phyloP scores from a whole-genome alignment of 2,329 filamentous ascomycete species.

The Trichoderma harzianum region DNA sequence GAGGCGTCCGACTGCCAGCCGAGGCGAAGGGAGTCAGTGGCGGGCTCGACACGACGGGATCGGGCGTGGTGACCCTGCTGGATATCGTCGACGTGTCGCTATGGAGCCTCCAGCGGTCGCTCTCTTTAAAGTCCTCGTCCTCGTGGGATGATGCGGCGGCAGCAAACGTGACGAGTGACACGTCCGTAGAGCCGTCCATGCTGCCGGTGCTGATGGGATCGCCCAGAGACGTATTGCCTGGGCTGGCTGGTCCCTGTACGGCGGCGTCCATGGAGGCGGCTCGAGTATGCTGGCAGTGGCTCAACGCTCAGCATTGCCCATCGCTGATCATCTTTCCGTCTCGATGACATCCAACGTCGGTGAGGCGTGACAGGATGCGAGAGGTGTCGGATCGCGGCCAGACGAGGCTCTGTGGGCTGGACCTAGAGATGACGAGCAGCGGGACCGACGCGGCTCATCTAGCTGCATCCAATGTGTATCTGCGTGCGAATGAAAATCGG shows the following conservation, averaged over 20 bases:
- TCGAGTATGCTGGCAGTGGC: conserved; percentile 18
- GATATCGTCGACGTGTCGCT: conserved; percentile 30
- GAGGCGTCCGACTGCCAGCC: conserved; percentile 18
- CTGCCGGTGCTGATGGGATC: not conserved
- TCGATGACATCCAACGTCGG: conserved; percentile 15
- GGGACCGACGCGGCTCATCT: not conserved
- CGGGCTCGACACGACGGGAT: conserved; percentile 22
- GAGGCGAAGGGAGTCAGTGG: conserved; percentile 21
- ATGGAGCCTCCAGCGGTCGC: conserved; percentile 27
- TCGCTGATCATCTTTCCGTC: conserved; percentile 11
- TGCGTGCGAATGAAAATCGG: not conserved
- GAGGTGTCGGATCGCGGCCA: conserved; percentile 6
- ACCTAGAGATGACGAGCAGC: not conserved
- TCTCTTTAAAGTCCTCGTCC: conserved; percentile 27
- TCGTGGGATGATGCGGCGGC: conserved; percentile 26
- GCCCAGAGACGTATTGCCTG: not conserved
- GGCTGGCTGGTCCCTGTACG: conserved; percentile 2
- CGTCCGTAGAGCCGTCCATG: conserved; percentile 11
- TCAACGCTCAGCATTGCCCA: conserved; percentile 22
- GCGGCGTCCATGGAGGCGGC: conserved; percentile 23
- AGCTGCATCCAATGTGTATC: not conserved
- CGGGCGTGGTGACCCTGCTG: conserved; percentile 29
- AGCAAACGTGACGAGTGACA: conserved; percentile 12
- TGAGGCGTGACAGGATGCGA: not conserved
- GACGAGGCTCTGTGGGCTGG: conserved; percentile 10